A percentile compares a stretch with the other conserved stretches of the same genome.
These are phyloP conservation scores for Phytophthora niederhauseri DNA, from an alignment of 352 stramenopile species.

Conservation along the genomic window DNA sequence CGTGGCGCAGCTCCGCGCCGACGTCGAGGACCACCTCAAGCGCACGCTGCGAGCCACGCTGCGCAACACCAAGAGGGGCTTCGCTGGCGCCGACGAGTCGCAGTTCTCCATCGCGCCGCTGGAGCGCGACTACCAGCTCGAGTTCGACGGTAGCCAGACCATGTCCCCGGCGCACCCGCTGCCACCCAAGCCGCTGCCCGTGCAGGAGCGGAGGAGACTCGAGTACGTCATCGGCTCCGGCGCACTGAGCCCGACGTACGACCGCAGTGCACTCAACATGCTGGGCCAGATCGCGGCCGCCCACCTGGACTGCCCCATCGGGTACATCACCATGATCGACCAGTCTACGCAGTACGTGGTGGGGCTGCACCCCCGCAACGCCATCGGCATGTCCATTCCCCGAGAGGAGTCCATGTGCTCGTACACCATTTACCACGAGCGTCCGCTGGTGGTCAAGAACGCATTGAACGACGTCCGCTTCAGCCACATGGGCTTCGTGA, in stretches of 20 bases:
- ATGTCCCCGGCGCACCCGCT: slow-evolving; percentile 47
- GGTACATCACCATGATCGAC: slow-evolving; percentile 69
- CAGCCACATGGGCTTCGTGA: slow-evolving; percentile 59
- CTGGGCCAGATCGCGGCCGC: slow-evolving; percentile 52
- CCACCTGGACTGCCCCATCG: slow-evolving; percentile 59
- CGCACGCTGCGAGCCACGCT: slow-evolving; percentile 31
- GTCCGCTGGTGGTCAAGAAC: slow-evolving; percentile 63
- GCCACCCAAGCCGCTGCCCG: slow-evolving; percentile 40
- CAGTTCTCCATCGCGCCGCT: slow-evolving; percentile 41
- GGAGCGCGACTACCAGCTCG: slow-evolving; percentile 54
- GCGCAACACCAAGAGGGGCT: slow-evolving; percentile 21
- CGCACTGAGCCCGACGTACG: slow-evolving; percentile 49
- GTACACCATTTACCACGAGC: slow-evolving; percentile 67
- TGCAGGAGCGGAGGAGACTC: slow-evolving; percentile 48
- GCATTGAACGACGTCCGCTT: slow-evolving; percentile 69
- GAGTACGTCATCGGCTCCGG: slow-evolving; percentile 49
- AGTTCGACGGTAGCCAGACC: slow-evolving; percentile 53
- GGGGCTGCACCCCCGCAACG: slow-evolving; percentile 35
- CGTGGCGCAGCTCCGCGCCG: slow-evolving; percentile 31
- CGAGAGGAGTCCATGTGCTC: slow-evolving; percentile 67
- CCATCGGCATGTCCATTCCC: slow-evolving; percentile 39
- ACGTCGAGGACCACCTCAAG: slow-evolving; percentile 39
- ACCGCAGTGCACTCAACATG: slow-evolving; percentile 60
- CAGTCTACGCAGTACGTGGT: slow-evolving; percentile 55
- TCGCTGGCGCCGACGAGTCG: slow-evolving; percentile 32